Conservation (phyloP, 2,329 filamentous ascomycete genomes). For the Dactylellina sp. region DNA sequence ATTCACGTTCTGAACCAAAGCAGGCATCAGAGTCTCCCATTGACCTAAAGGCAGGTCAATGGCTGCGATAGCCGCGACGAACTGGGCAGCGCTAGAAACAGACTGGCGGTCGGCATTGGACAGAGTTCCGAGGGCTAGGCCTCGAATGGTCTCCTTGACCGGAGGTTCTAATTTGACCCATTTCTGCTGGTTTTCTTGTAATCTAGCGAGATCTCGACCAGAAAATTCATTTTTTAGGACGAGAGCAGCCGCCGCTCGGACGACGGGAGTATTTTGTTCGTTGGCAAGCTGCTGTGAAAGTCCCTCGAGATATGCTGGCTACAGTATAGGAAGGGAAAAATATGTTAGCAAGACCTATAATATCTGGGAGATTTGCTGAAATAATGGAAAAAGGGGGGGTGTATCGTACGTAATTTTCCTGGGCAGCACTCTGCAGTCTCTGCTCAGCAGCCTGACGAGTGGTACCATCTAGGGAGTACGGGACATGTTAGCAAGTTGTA, state of each 20-base stretch:
- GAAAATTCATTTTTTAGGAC: conserved; percentile 98
- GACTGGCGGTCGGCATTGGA: conserved; percentile 82
- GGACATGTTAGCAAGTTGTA: conserved; percentile 59
- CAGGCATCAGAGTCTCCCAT: conserved; percentile 91
- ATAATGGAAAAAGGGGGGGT: background rate
- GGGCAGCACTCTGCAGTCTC: conserved; percentile 90
- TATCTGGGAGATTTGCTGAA: too few species aligned
- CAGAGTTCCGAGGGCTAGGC: conserved; percentile 85
- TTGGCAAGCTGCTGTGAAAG: conserved; percentile 95
- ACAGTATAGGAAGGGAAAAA: conserved; percentile 58
- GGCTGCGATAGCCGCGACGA: conserved; percentile 91
- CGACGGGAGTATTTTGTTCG: conserved; percentile 82
- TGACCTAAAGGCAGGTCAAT: conserved; percentile 94
- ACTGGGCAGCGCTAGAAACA: conserved; percentile 89
- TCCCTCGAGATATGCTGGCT: conserved; percentile 92
- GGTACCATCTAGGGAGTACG: conserved; percentile 76
- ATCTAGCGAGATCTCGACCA: conserved; percentile 85
- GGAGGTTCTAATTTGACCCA: conserved; percentile 89
- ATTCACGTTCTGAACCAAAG: conserved; percentile 91
- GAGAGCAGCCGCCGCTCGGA: conserved; percentile 93
- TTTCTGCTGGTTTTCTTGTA: conserved; percentile 91
- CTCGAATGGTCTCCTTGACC: conserved; percentile 75
- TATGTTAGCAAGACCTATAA: conserved; percentile 49
- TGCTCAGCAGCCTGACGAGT: conserved; percentile 92
- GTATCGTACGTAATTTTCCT: conserved; percentile 85